Evolutionary conservation across 106 monocot genomes (phyloP).

Genomic region (Vanilla planifolia): DNA sequence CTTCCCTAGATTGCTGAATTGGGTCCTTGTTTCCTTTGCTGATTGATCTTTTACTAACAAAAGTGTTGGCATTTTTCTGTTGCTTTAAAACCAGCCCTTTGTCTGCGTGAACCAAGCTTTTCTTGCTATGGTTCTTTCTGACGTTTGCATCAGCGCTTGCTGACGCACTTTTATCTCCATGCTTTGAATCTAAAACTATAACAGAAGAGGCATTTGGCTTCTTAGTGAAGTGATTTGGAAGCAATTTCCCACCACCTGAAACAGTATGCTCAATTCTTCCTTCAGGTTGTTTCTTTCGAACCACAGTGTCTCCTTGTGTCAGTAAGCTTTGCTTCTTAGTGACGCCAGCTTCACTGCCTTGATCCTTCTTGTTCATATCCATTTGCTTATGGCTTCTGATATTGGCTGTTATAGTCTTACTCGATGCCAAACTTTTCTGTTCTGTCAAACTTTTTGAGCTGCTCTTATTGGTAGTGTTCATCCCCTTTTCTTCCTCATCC

Average conservation of each 20-base stretch:
- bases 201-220: background rate
- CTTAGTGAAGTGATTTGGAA: background rate
- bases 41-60: too few species aligned
- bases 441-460: slow-evolving; percentile 1
- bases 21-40: background rate
- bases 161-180: background rate
- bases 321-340: slow-evolving; percentile 13
- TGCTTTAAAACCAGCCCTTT: background rate
- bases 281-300: slow-evolving; percentile 3
- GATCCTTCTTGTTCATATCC: slow-evolving; percentile 3
- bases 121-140: background rate
- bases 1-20: slow-evolving; percentile 5
- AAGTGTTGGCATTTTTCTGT: too few species aligned
- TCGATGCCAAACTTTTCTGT: slow-evolving; percentile 1
- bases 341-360: slow-evolving; percentile 6
- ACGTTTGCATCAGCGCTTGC: background rate
- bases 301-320: background rate
- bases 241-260: background rate
- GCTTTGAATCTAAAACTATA: background rate
- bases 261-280: slow-evolving; percentile 1
- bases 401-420: background rate
- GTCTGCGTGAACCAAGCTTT: background rate
- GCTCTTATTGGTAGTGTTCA: slow-evolving; percentile 12
- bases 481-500: slow-evolving; percentile 4
- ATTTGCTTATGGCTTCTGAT: background rate